Evolutionary conservation across 495 filamentous ascomycete species (phyloP).

Genomic region (Penicillium psychrofluorescens): DNA sequence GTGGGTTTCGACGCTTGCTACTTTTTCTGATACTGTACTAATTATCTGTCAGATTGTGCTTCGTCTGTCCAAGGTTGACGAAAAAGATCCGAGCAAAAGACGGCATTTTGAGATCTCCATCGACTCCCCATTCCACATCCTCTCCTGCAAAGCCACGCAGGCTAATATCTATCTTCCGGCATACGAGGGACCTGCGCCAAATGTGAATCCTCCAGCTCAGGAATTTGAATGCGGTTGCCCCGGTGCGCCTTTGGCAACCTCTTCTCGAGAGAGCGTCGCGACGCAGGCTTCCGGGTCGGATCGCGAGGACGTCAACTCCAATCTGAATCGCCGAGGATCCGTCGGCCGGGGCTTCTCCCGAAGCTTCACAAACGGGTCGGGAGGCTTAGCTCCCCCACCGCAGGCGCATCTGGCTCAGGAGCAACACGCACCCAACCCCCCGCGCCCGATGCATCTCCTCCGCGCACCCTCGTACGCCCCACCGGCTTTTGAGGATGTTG

Average conservation of each 20-base stretch:
- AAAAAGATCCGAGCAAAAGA: slow-evolving; percentile 70
- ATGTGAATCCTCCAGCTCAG: slow-evolving; percentile 33
- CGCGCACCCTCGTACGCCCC: slow-evolving; percentile 86
- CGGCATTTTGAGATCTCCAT: slow-evolving; percentile 98
- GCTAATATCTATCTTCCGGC: slow-evolving; percentile 85
- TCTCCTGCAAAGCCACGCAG: slow-evolving; percentile 88
- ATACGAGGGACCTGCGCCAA: slow-evolving; percentile 59
- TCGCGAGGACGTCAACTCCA: slow-evolving; percentile 16
- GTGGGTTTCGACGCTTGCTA: slow-evolving; percentile 37
- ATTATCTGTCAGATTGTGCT: slow-evolving; percentile 70
- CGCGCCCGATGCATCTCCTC: slow-evolving; percentile 79
- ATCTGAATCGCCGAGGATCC: slow-evolving; percentile 7
- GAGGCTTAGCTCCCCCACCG: slow-evolving; percentile 38
- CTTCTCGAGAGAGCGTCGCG: slow-evolving; percentile 27
- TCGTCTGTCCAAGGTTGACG: slow-evolving; percentile 83
- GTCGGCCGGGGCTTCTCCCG: slow-evolving; percentile 23
- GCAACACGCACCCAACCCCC: slow-evolving; percentile 27
- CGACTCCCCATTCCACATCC: slow-evolving; percentile 92
- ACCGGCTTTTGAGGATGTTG: slow-evolving; percentile 81
- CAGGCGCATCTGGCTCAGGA: slow-evolving; percentile 41
- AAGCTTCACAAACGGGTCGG: slow-evolving; percentile 41
- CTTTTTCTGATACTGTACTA: slow-evolving; percentile 2
- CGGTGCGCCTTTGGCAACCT: slow-evolving; percentile 42
- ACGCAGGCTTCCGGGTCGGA: slow-evolving; percentile 21
- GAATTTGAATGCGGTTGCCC: slow-evolving; percentile 72